Base-by-base conservation (phyloP, 2,329 filamentous ascomycete species). In the Purpureocillium lavendulum region DNA sequence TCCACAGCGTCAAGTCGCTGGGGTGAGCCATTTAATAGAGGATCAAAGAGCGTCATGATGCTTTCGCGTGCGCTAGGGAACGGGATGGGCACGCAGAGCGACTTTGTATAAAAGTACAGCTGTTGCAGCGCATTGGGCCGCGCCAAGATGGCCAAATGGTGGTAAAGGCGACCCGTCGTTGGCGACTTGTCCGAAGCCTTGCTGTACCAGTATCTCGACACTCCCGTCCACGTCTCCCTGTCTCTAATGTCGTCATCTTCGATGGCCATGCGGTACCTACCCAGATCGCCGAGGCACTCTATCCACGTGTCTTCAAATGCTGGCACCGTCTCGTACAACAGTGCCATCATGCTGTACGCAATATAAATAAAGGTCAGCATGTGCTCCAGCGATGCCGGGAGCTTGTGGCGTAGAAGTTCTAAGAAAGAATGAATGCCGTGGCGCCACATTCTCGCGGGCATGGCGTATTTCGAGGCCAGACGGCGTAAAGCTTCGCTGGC, bases 401-500 rank as follows among this genome's bases (percentile, higher is more conserved):
- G 65, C 3, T 81, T 75, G 47, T 86, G 79, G 0, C 87, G 70
- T 0, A 94, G 59, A 1, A 94, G 58, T 48, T 94, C 87, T 0
- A 94, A 68, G 41, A 92, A 92, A 0, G 79, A 81, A 54, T 94
- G 87, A 4, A 97, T 96, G 0, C 86, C 90, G 50, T 94, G 86
- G 0, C 87, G 73, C 92, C 92, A 97, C 85, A 97, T 92, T 0
- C 90, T 70, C 0, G 86, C 87, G 0, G 90, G 89, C 87, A 97
- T 96, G 0, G 80, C 80, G 49, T 95, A 95, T 45, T 92, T 92
- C 0, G 74, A 73, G 0, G 88, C 82, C 0, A 96, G 60, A 0
- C 77, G 67, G 3, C 75, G 71, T 1, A 97, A 57, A 0, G 81
- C 77, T 0, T 71, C 70, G 17, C 73, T 84, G 0, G 87, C 86